Base-by-base conservation (phyloP, 768 basidiomycete species). In the Psilocybe cyanescens region DNA sequence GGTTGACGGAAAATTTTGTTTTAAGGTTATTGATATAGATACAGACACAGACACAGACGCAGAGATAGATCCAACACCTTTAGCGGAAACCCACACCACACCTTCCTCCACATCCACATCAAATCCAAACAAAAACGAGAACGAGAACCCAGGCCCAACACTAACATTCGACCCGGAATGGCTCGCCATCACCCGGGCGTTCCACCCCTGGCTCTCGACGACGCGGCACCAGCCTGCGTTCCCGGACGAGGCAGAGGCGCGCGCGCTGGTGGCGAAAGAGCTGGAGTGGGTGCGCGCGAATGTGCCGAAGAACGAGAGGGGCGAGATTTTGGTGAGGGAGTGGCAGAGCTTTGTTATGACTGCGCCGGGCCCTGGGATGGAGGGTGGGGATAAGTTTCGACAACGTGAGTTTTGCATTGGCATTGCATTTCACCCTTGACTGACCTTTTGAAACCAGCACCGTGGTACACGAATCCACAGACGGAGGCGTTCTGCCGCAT, bases 131-230 rank as follows among this genome's bases (percentile, higher is more conserved):
- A 3, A 7, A 6, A 35, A 19, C 19, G 19, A 19, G 1, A 35
- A 24, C 24, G 24, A 24, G 29, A 7, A 17, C 12, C 31, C 5
- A 5, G 16, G 4, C 8, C 81, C 83, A 4, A 64, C 61, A 0
- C 68, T 98, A 17, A 81, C 83, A 12, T 97, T 85, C 73, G 95
- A 98, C 68, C 88, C 89, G 0, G 88, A 94, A 71, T 99, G 97
- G 97, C 86, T 99, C 50, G 95, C 95, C 0, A 94, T 99, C 68
- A 88, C 87, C 4, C 90, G 92, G 6, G 94, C 94, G 0, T 91
- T 96, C 65, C 86, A 94, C 62, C 88, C 89, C 0, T 90, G 83
- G 75, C 83, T 98, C 63, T 88, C 91, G 2, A 81, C 82, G 4
- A 66, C 71, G 3, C 77, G 69, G 6, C 66, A 68, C 0, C 90